Evolutionary conservation across 345 rosid genomes (phyloP), one percentile per base, ranked within the genome.

Genomic region (Eucalyptus rudis): DNA sequence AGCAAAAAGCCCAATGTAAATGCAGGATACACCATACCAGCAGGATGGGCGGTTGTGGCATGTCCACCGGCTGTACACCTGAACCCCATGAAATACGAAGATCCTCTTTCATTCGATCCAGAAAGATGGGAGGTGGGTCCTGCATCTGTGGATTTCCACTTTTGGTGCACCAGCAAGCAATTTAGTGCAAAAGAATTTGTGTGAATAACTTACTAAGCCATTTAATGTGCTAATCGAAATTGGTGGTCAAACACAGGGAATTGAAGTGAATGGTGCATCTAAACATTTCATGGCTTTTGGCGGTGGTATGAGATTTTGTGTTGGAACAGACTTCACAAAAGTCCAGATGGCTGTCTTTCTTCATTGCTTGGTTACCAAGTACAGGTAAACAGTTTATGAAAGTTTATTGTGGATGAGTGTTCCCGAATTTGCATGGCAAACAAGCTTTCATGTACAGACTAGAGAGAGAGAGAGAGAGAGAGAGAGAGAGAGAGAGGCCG

Each of bases 281-380:
- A 98, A 95, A 91, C 90, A 92, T 71, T 98, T 97, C 94, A 96
- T 97, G 99, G 99, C 97, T 52, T 97, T 97, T 88, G 99, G 99
- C 25, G 99, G 99, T 29, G 99, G 99, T 80, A 93, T 96, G 99
- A 95, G 99, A 92, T 94, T 97, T 88, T 98, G 99, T 87, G 98
- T 98, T 13, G 99, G 99, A 88, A 92, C 97, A 49, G 99, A 96
- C 86, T 97, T 97, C 91, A 93, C 99, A 27, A 98, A 95, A 90
- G 90, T 95, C 89, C 99, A 97, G 93, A 94, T 94, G 95, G 99
- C 97, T 3, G 93, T 95, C 49, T 96, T 96, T 91, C 93, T 97
- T 86, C 99, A 96, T 89, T 93, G 96, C 94, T 89, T 97, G 76
- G 97, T 97, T 83, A 96, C 98, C 54, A 95, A 95, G 91, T 97